Evolutionary conservation across 1,139 yeast species (phyloP).

Genomic region (Yamadazyma sp.): DNA sequence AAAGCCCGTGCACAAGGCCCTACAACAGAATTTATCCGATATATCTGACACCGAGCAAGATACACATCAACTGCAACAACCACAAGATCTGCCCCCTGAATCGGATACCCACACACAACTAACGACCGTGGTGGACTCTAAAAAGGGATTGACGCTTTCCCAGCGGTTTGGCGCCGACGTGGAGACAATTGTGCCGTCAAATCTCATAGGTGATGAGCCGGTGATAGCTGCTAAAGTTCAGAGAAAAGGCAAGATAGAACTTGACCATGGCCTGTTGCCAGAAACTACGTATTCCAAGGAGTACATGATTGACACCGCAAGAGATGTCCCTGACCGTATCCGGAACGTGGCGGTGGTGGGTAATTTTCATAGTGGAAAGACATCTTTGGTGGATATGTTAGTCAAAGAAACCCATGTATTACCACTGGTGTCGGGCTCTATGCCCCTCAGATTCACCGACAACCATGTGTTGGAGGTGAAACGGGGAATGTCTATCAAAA

Average conservation of each 20-base stretch:
- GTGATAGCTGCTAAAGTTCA: slow-evolving; percentile 57
- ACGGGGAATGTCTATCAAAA: slow-evolving; percentile 67
- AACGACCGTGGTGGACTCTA: slow-evolving; percentile 34
- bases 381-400: slow-evolving; percentile 71
- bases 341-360: slow-evolving; percentile 87
- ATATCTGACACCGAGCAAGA: slow-evolving; percentile 14
- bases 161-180: slow-evolving; percentile 33
- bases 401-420: slow-evolving; percentile 61
- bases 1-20: background rate
- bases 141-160: slow-evolving; percentile 9
- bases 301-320: slow-evolving; percentile 53
- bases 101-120: slow-evolving; percentile 21
- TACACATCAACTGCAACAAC: slow-evolving; percentile 14
- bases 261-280: slow-evolving; percentile 46
- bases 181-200: slow-evolving; percentile 48
- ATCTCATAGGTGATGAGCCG: slow-evolving; percentile 46
- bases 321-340: slow-evolving; percentile 57
- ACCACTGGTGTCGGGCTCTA: slow-evolving; percentile 14
- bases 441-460: slow-evolving; percentile 61
- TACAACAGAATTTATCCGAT: slow-evolving; percentile 3
- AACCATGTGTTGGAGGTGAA: slow-evolving; percentile 66
- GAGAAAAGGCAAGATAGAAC: slow-evolving; percentile 48
- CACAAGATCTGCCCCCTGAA: slow-evolving; percentile 3
- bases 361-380: slow-evolving; percentile 82
- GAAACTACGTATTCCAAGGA: slow-evolving; percentile 59